These are phyloP conservation scores for Medicago ruthenica DNA, from an alignment of 306 rosid species.

Conservation along the genomic window DNA sequence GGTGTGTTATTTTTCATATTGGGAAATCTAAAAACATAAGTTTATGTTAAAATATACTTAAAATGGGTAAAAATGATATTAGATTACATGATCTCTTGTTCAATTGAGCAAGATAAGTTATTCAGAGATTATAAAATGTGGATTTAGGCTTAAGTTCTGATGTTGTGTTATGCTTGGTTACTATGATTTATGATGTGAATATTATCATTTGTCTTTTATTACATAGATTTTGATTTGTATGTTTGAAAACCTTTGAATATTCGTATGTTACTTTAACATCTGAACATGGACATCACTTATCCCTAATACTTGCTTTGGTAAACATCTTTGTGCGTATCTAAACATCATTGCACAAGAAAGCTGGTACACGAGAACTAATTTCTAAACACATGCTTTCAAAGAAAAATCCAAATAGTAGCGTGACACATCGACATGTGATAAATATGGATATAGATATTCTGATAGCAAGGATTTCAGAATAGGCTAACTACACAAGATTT, in stretches of 20 bases:
- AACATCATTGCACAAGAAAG: neutral
- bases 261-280: neutral
- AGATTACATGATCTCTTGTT: conserved; percentile 11
- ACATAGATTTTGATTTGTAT: conserved; percentile 5
- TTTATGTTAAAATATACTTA: conserved; percentile 1
- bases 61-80: conserved; percentile 8
- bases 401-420: neutral
- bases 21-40: neutral
- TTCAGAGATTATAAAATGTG: conserved; percentile 7
- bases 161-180: neutral
- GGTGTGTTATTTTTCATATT: neutral
- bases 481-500: neutral
- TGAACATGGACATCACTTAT: neutral
- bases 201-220: neutral
- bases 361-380: neutral
- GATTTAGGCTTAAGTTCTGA: conserved; percentile 9
- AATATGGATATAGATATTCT: neutral
- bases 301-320: neutral
- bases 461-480: neutral
- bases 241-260: conserved; percentile 31
- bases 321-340: neutral
- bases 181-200: conserved; percentile 10
- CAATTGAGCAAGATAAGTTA: neutral
- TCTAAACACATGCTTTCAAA: neutral
- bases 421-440: conserved; percentile 2